Conservation (phyloP, 352 stramenopile genomes). For the Pythium biforme region DNA sequence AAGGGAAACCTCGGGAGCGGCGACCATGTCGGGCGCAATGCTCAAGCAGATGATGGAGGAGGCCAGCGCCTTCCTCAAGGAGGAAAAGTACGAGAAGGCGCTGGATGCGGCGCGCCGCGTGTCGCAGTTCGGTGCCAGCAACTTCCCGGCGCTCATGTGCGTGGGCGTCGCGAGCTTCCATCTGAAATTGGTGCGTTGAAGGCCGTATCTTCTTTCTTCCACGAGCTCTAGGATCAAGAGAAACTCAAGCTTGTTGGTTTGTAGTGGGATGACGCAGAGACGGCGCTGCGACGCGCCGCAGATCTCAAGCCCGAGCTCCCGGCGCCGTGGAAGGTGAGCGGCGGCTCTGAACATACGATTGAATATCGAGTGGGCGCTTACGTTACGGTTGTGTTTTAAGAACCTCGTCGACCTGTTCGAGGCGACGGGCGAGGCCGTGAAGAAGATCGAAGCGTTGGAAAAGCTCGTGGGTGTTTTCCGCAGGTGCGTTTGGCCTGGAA, state of each 20-base stretch:
- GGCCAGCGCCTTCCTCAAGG: slow-evolving; percentile 61
- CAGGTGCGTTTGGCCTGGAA: slow-evolving; percentile 29
- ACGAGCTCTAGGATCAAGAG: too few species aligned
- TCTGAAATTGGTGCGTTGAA: slow-evolving; percentile 50
- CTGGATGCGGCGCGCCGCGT: slow-evolving; percentile 63
- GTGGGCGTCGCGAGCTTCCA: slow-evolving; percentile 77
- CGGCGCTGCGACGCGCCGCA: slow-evolving; percentile 59
- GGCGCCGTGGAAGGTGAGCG: slow-evolving; percentile 73
- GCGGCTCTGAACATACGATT: not conserved
- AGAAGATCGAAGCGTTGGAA: slow-evolving; percentile 67
- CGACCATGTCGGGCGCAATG: slow-evolving; percentile 63
- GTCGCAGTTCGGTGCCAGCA: slow-evolving; percentile 74
- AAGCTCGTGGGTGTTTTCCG: slow-evolving; percentile 74
- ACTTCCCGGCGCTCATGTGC: slow-evolving; percentile 83
- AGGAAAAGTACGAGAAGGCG: slow-evolving; percentile 73
- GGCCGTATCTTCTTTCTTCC: not conserved
- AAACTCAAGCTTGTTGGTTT: too few species aligned
- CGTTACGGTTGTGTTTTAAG: slow-evolving; percentile 29
- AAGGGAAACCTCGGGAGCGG: not conserved
- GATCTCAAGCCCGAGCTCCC: slow-evolving; percentile 74
- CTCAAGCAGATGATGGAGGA: slow-evolving; percentile 81
- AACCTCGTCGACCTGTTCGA: slow-evolving; percentile 79
- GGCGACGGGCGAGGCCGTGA: slow-evolving; percentile 40
- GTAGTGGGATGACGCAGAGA: slow-evolving; percentile 70
- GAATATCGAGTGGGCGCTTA: too few species aligned